Evolutionary conservation across 257 asterid species (phyloP).

Genomic region (Ballota nigra): DNA sequence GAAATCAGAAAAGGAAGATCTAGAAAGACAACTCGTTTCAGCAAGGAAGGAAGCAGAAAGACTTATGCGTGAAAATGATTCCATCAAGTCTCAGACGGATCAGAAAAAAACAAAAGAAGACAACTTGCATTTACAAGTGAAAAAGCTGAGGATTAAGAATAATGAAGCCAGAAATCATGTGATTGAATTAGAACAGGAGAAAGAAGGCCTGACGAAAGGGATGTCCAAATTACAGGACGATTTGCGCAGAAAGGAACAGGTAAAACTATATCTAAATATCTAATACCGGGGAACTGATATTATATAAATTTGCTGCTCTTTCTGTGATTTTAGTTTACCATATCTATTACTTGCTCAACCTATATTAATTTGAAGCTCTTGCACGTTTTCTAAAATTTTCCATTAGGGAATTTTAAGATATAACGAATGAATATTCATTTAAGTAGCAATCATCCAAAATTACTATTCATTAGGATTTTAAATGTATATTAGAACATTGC

Average conservation of each 20-base stretch:
- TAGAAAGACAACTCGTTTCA: conserved; percentile 45
- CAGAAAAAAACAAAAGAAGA: conserved; percentile 62
- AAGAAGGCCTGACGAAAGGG: conserved; percentile 57
- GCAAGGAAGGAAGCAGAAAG: conserved; percentile 57
- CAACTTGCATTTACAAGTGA: conserved; percentile 58
- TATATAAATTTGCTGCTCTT: too few relatives aligned
- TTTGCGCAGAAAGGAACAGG: conserved; percentile 52
- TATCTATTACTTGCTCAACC: too few relatives aligned
- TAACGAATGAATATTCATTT: not conserved
- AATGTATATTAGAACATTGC: not conserved
- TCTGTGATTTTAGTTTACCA: too few relatives aligned
- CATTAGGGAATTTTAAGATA: not conserved
- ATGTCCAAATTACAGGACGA: conserved; percentile 42
- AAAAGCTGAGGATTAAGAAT: conserved; percentile 48
- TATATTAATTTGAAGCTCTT: too few relatives aligned
- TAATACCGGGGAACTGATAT: too few relatives aligned
- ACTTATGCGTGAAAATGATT: conserved; percentile 42
- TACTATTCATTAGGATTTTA: not conserved
- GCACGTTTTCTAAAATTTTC: conserved; percentile 2
- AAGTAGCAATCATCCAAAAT: not conserved
- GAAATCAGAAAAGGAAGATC: conserved; percentile 51
- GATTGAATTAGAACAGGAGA: conserved; percentile 56
- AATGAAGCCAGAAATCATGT: conserved; percentile 46
- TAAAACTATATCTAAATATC: too few relatives aligned
- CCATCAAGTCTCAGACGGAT: conserved; percentile 53